Evolutionary conservation across 352 stramenopile genomes (phyloP).

Genomic region (Bremia lactucae): DNA sequence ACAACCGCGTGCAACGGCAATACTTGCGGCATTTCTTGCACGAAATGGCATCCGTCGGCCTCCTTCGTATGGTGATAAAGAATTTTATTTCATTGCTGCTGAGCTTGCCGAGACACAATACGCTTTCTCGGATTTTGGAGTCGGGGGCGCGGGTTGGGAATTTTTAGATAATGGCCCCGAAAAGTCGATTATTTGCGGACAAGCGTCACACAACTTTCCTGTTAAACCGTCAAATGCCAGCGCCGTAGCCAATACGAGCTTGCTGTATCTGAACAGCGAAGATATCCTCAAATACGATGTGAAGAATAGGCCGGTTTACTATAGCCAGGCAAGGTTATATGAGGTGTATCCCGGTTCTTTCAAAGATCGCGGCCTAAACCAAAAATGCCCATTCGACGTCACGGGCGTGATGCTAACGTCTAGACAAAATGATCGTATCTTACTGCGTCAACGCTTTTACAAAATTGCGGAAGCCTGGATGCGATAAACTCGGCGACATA

Average conservation of each 20-base stretch:
- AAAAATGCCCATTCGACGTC: slow-evolving; percentile 52
- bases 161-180: slow-evolving; percentile 18
- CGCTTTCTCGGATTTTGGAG: slow-evolving; percentile 51
- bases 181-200: slow-evolving; percentile 39
- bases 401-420: slow-evolving; percentile 28
- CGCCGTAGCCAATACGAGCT: slow-evolving; percentile 12
- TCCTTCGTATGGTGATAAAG: slow-evolving; percentile 62
- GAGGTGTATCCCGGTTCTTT: slow-evolving; percentile 41
- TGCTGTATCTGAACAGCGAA: slow-evolving; percentile 66
- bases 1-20: slow-evolving; percentile 55
- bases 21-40: slow-evolving; percentile 45
- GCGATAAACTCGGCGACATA: slow-evolving; percentile 5
- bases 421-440: slow-evolving; percentile 28
- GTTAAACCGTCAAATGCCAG: slow-evolving; percentile 11
- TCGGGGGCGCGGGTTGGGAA: slow-evolving; percentile 41
- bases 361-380: slow-evolving; percentile 22
- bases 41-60: slow-evolving; percentile 25
- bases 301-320: slow-evolving; percentile 35
- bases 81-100: slow-evolving; percentile 63
- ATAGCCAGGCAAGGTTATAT: slow-evolving; percentile 34
- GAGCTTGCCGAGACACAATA: slow-evolving; percentile 65
- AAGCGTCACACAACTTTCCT: slow-evolving; percentile 49
- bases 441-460: slow-evolving; percentile 36
- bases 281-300: slow-evolving; percentile 37
- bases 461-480: slow-evolving; percentile 26